phyloP scores from a whole-genome alignment of 768 basidiomycete species.

The Leucocoprinus birnbaumii region DNA sequence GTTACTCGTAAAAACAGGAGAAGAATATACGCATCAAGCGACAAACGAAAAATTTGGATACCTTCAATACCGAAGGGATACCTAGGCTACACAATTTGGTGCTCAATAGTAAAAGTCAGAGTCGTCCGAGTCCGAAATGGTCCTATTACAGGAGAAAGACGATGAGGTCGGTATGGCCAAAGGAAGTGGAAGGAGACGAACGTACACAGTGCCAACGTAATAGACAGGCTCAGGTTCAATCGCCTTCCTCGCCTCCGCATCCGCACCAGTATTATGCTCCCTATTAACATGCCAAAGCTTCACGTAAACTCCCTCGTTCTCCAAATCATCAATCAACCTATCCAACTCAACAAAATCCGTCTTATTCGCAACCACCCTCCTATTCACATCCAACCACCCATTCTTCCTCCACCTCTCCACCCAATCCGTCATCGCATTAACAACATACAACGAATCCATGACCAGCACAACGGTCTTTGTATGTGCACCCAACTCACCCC shows the following conservation, averaged over 20 bases:
- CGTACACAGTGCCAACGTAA: too few species aligned
- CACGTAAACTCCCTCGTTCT: background rate
- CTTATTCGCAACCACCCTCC: slow-evolving; percentile 8
- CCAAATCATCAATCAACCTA: slow-evolving; percentile 3
- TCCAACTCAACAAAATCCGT: slow-evolving; percentile 8
- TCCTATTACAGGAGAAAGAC: too few species aligned
- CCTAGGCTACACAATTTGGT: too few species aligned
- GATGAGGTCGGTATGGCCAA: too few species aligned
- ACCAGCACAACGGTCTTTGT: slow-evolving; percentile 1
- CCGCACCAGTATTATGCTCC: background rate
- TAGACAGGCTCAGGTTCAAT: background rate
- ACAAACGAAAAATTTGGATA: too few species aligned
- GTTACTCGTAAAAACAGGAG: too few species aligned
- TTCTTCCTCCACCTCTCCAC: slow-evolving; percentile 10
- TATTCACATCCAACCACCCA: slow-evolving; percentile 10
- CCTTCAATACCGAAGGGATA: too few species aligned
- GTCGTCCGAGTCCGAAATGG: too few species aligned
- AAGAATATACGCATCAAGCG: too few species aligned
- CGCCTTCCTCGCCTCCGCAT: background rate
- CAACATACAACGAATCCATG: slow-evolving; percentile 11
- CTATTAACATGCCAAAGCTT: slow-evolving; percentile 7
- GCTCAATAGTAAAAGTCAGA: too few species aligned
- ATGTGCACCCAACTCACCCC: background rate
- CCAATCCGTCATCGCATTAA: slow-evolving; percentile 11
- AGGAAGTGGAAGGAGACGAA: too few species aligned